These are phyloP conservation scores for Penicillium griseofulvum DNA, from an alignment of 2,329 filamentous ascomycete species.

Conservation along the genomic window DNA sequence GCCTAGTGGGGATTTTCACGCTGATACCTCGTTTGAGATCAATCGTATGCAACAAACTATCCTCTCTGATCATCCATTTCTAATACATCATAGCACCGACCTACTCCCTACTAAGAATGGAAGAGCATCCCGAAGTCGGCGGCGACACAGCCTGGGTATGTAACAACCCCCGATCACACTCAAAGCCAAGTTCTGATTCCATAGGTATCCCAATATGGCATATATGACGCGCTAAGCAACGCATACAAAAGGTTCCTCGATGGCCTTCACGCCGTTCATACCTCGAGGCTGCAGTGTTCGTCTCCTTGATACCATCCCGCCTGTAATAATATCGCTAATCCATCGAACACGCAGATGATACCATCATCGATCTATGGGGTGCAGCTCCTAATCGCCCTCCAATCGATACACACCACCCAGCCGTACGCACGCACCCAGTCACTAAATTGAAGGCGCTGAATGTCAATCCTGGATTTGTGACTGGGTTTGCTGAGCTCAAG, in stretches of 20 bases:
- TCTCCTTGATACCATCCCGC: not conserved
- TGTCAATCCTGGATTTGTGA: constrained; percentile 49
- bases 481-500: constrained; percentile 51
- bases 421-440: constrained; percentile 51
- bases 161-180: not conserved
- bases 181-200: not conserved
- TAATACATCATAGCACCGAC: constrained; percentile 39
- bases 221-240: constrained; percentile 37
- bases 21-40: constrained; percentile 53
- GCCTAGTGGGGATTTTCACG: constrained; percentile 49
- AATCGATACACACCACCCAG: constrained; percentile 50
- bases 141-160: constrained; percentile 50
- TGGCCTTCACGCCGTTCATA: constrained; percentile 48
- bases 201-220: constrained; percentile 31
- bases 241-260: constrained; percentile 46
- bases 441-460: constrained; percentile 49
- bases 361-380: constrained; percentile 48
- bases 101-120: constrained; percentile 53
- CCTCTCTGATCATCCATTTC: not conserved
- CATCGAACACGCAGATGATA: constrained; percentile 39
- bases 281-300: constrained; percentile 28
- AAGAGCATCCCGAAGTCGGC: constrained; percentile 49
- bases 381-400: constrained; percentile 45
- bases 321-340: not conserved
- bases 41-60: constrained; percentile 35